Percentiles rank a stretch among this genome's conserved stretches.
Evolutionary conservation across 345 rosid species (phyloP).

Genomic region (Murraya paniculata): DNA sequence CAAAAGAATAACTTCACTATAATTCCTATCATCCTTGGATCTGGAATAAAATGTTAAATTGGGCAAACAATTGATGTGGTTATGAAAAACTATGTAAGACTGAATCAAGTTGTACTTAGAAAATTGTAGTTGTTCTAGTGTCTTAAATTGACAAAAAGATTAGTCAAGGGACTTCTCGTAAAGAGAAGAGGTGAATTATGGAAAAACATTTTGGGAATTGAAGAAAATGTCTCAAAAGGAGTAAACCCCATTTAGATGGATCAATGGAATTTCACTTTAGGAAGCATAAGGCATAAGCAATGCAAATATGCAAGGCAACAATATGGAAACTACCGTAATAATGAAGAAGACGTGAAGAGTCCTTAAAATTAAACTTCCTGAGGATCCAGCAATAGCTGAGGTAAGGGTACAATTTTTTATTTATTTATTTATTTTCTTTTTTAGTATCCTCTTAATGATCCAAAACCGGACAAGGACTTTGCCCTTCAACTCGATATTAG

Average conservation of each 20-base stretch:
- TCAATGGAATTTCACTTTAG: background rate
- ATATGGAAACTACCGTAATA: background rate
- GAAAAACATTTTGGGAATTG: background rate
- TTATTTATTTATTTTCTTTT: too few relatives aligned
- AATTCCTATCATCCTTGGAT: too few relatives aligned
- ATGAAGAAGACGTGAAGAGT: background rate
- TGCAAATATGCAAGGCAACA: background rate
- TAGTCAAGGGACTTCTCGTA: background rate
- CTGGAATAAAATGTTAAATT: too few relatives aligned
- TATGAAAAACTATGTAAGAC: too few relatives aligned
- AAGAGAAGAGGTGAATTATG: background rate
- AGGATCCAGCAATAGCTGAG: background rate
- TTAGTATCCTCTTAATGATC: too few relatives aligned
- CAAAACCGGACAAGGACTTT: too few relatives aligned
- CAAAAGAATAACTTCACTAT: too few relatives aligned
- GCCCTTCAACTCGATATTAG: background rate
- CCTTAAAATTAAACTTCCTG: background rate
- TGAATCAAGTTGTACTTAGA: too few relatives aligned
- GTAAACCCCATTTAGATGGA: background rate
- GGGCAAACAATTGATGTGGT: too few relatives aligned
- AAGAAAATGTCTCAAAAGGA: background rate
- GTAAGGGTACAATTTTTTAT: too few relatives aligned
- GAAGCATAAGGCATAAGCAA: background rate
- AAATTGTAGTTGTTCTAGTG: too few relatives aligned
- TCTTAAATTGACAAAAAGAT: background rate